Base-by-base conservation (phyloP, 1,284 basidiomycete genomes). In the Irpex rosettiformis region DNA sequence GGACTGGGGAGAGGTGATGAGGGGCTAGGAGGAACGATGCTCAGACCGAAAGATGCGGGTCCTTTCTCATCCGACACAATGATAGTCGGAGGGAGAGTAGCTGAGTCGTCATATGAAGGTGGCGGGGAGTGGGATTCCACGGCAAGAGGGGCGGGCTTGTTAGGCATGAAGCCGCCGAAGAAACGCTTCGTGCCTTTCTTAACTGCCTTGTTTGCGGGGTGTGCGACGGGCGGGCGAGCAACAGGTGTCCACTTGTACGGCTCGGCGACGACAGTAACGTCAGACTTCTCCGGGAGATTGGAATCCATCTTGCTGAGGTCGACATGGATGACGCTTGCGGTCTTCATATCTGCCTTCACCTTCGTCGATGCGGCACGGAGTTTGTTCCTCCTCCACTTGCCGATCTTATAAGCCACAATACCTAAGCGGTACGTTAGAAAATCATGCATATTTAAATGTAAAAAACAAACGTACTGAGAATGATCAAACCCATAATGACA, bases 371-470 rank as follows among this genome's bases (percentile, higher is more conserved):
- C 64, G 56, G 67, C 62, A 55, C 61, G 60, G 21, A 61, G 55
- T 61, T 63, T 66, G 57, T 58, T 58, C 27, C 59, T 57, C 18
- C 59, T 56, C 60, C 62, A 64, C 33, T 53, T 59, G 52, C 70
- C 69, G 52, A 75, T 54, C 57, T 65, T 70, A 69, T 70, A 73
- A 40, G 65, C 67, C 49, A 59, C 65, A 54, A 75, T 64, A 58
- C 66, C 73, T 74, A 28, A 25, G 16, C 10, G 27, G 27, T 51
- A 27, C 24, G 21, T 16, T 24, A 27, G 13, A 10, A 51, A n/a
- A n/a, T n/a, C n/a, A n/a, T n/a, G n/a, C n/a, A n/a, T n/a, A n/a
- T n/a, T 18, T 22, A 51, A 24, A 21, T 10, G 11, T 21, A 37
- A 22, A 24, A 7, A 4, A n/a, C 28, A 4, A 27, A 27, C 13